phyloP scores from a whole-genome alignment of 495 filamentous ascomycete genomes.

The Amphirosellinia nigrospora region DNA sequence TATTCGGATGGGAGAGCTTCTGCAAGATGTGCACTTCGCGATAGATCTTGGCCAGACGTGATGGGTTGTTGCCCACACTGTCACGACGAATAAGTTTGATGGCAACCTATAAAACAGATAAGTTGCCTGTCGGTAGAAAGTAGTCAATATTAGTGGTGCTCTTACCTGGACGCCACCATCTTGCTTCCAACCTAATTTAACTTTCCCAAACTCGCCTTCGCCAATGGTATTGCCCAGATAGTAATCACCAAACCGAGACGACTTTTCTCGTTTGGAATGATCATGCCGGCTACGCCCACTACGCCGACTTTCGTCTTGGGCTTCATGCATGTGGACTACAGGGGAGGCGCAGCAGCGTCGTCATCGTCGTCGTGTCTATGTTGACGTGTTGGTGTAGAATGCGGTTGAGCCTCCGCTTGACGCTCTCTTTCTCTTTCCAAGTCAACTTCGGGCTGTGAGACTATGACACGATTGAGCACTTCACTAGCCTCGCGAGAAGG shows the following conservation, averaged over 20 bases:
- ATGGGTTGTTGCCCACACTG: constrained; percentile 82
- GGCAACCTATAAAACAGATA: constrained; percentile 68
- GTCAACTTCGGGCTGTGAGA: constrained; percentile 81
- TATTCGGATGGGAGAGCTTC: constrained; percentile 90
- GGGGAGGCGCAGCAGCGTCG: constrained; percentile 61
- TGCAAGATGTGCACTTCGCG: constrained; percentile 91
- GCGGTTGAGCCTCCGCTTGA: constrained; percentile 64
- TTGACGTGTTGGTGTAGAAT: not conserved
- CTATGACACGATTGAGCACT: constrained; percentile 77
- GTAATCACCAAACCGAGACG: constrained; percentile 91
- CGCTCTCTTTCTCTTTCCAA: constrained; percentile 78
- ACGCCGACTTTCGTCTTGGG: constrained; percentile 63
- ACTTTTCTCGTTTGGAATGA: constrained; percentile 70
- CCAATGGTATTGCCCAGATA: constrained; percentile 96
- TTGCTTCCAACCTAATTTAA: constrained; percentile 98
- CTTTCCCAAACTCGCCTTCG: constrained; percentile 98
- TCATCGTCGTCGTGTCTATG: constrained; percentile 55
- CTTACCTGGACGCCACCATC: constrained; percentile 82
- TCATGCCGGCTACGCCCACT: constrained; percentile 78
- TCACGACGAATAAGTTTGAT: constrained; percentile 98
- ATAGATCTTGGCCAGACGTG: constrained; percentile 92
- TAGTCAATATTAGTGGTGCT: not conserved
- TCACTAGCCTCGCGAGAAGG: constrained; percentile 69
- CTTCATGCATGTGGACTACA: constrained; percentile 59
- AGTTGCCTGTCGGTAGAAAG: constrained; percentile 11